These are phyloP conservation scores for Canariomyces notabilis DNA, from an alignment of 2,329 filamentous ascomycete species.

Conservation along the genomic window DNA sequence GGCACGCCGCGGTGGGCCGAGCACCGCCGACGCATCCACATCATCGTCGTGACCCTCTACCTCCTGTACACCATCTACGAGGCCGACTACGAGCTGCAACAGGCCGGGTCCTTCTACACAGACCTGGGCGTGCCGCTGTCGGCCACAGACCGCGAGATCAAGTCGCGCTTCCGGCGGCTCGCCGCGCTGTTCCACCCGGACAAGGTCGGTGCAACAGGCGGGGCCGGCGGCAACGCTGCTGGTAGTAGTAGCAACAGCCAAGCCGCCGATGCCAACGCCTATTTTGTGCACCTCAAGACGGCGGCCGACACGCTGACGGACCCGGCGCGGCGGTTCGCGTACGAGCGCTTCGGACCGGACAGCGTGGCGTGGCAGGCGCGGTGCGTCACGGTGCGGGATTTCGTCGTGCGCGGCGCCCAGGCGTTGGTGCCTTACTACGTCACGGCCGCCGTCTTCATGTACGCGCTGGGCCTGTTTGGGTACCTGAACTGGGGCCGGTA, in stretches of 20 bases:
- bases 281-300: conserved; percentile 78
- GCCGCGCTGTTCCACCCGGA: conserved; percentile 75
- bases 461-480: conserved; percentile 58
- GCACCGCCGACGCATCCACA: conserved; percentile 78
- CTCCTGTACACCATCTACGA: conserved; percentile 91
- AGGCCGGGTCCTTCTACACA: conserved; percentile 70
- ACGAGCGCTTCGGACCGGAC: conserved; percentile 79
- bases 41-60: conserved; percentile 76
- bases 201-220: conserved; percentile 50
- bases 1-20: conserved; percentile 62
- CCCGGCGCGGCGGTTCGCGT: conserved; percentile 73
- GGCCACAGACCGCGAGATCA: conserved; percentile 71
- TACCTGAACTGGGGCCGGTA: conserved; percentile 64
- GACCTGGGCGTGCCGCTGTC: conserved; percentile 65
- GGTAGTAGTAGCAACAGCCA: too few relatives aligned
- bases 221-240: too few relatives aligned
- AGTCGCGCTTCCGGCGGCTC: conserved; percentile 77
- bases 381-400: conserved; percentile 67
- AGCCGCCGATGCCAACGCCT: conserved; percentile 31
- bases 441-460: conserved; percentile 52
- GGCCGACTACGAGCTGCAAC: conserved; percentile 73
- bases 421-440: conserved; percentile 57
- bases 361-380: conserved; percentile 51
- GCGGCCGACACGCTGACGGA: conserved; percentile 80
- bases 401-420: conserved; percentile 59